These are phyloP conservation scores for Aphelidium insulamus DNA, from an alignment of 371 early-diverging fungal species.

Conservation along the genomic window DNA sequence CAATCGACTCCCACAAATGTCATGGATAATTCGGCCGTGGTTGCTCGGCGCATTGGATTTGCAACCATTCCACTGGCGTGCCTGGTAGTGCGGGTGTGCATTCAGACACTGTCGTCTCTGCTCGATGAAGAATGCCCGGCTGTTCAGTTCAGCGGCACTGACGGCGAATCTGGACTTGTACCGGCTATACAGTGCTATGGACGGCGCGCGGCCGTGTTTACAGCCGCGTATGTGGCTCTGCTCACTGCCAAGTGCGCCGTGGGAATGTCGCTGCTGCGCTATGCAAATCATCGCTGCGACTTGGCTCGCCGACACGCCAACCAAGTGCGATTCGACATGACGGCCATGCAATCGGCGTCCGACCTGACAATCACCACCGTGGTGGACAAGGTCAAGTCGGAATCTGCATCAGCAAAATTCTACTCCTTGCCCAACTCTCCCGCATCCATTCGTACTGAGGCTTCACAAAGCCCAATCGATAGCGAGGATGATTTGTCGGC, in stretches of 20 bases:
- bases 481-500: too few species aligned
- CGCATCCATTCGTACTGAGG: too few species aligned
- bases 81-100: constrained; percentile 26
- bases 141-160: not conserved
- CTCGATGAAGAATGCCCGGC: not conserved
- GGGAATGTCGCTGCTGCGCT: constrained; percentile 41
- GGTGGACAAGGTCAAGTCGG: constrained; percentile 8
- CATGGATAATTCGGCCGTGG: constrained; percentile 56
- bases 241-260: constrained; percentile 43
- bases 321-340: constrained; percentile 16
- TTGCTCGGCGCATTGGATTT: constrained; percentile 75
- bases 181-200: not conserved
- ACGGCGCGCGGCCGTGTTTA: not conserved
- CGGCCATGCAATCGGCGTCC: constrained; percentile 7
- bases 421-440: not conserved
- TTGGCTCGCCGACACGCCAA: constrained; percentile 18
- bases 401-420: not conserved
- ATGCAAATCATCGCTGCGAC: constrained; percentile 38
- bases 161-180: not conserved
- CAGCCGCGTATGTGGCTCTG: constrained; percentile 7
- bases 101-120: constrained; percentile 4
- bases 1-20: constrained; percentile 7
- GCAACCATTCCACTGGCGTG: constrained; percentile 72
- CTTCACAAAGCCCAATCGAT: too few species aligned
- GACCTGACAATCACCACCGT: constrained; percentile 10